A percentile compares a stretch with the other conserved stretches of the same genome.
Evolutionary conservation across 2,329 filamentous ascomycete species (phyloP).

Genomic region (Ophiostoma quercus): DNA sequence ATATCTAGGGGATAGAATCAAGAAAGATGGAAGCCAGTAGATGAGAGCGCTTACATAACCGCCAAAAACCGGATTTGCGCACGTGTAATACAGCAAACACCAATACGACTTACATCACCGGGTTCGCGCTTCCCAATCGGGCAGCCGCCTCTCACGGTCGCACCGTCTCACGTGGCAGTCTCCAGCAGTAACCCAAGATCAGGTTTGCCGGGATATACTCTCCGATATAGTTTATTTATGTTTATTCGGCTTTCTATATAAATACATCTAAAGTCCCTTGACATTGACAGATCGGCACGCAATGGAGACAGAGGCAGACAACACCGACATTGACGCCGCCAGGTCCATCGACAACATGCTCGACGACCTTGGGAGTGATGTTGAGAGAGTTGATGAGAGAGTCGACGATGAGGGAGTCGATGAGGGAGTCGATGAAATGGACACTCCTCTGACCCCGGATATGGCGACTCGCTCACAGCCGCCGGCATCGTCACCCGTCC

Average conservation of each 20-base stretch:
- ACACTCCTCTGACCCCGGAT: neutral
- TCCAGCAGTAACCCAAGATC: neutral
- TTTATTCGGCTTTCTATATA: too few relatives aligned
- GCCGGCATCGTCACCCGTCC: neutral
- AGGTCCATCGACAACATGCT: neutral
- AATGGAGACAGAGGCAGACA: neutral
- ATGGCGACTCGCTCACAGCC: neutral
- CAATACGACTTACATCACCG: neutral
- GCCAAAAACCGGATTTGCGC: conserved; percentile 1
- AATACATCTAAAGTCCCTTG: too few relatives aligned
- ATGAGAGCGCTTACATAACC: neutral
- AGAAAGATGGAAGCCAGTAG: neutral
- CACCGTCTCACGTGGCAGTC: neutral
- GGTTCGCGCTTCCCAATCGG: neutral
- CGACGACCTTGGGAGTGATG: neutral
- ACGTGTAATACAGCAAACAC: neutral
- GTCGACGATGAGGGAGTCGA: neutral
- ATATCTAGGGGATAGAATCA: neutral
- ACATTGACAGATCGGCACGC: neutral
- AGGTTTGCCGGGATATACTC: neutral
- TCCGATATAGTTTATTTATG: too few relatives aligned
- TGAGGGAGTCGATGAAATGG: neutral
- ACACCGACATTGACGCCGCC: neutral
- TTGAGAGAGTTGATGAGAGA: neutral
- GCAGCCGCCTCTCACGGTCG: neutral